Conservation (phyloP, 2,329 filamentous ascomycete genomes). For the Xylaria sp. region DNA sequence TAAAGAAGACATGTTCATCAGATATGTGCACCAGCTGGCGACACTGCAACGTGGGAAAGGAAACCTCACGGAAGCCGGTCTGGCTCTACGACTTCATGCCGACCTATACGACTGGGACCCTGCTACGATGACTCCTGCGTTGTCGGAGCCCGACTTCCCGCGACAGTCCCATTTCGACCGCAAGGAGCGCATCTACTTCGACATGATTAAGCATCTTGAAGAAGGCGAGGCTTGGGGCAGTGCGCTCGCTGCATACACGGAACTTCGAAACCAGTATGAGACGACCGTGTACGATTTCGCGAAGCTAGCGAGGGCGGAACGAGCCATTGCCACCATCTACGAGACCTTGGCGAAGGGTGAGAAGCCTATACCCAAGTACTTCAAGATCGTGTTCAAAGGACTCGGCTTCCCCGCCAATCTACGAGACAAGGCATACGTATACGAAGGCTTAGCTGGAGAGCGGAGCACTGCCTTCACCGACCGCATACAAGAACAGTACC, state of each 20-base stretch:
- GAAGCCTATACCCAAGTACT: constrained; percentile 75
- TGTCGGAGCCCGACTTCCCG: constrained; percentile 71
- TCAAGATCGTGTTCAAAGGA: constrained; percentile 83
- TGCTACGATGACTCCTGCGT: constrained; percentile 55
- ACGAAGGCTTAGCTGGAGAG: constrained; percentile 75
- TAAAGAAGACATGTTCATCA: constrained; percentile 93
- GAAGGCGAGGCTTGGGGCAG: constrained; percentile 92
- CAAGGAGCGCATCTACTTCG: constrained; percentile 86
- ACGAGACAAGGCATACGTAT: constrained; percentile 87
- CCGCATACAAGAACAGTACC: constrained; percentile 86
- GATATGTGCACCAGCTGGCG: constrained; percentile 90
- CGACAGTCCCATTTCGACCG: constrained; percentile 85
- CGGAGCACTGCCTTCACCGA: constrained; percentile 78
- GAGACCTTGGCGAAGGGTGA: constrained; percentile 82
- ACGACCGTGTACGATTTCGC: constrained; percentile 83
- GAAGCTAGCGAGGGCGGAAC: constrained; percentile 82
- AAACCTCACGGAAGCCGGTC: constrained; percentile 80
- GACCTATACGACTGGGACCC: constrained; percentile 92
- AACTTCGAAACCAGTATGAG: constrained; percentile 89
- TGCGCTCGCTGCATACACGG: constrained; percentile 80
- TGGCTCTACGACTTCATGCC: constrained; percentile 84
- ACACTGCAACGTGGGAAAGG: constrained; percentile 67
- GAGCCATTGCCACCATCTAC: constrained; percentile 88
- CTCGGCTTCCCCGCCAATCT: constrained; percentile 78
- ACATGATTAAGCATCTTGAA: constrained; percentile 92